phyloP scores from a whole-genome alignment of 1,284 basidiomycete species.

The Cryptococcus sp. region DNA sequence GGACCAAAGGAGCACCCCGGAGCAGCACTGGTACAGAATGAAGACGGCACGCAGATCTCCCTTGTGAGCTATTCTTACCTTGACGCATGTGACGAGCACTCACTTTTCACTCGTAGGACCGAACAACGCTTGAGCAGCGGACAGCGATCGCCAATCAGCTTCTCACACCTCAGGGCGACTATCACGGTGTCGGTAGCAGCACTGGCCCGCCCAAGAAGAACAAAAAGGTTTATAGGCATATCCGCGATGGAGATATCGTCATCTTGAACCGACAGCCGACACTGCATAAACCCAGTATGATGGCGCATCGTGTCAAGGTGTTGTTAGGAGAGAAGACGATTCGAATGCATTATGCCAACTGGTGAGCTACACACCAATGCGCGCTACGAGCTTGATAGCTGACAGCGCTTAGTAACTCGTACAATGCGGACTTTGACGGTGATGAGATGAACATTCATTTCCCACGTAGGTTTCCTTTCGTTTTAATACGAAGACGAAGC shows the following conservation, averaged over 20 bases:
- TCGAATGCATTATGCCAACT: conserved; percentile 99
- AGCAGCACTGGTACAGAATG: conserved; percentile 90
- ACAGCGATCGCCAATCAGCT: conserved; percentile 97
- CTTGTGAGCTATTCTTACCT: conserved; percentile 58
- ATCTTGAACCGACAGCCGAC: conserved; percentile 98
- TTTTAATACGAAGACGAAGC: conserved; percentile 53
- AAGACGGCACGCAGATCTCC: conserved; percentile 84
- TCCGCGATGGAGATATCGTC: conserved; percentile 92
- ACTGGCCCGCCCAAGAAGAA: conserved; percentile 71
- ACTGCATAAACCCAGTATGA: conserved; percentile 99
- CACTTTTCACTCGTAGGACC: conserved; percentile 62
- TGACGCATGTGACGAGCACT: conserved; percentile 2
- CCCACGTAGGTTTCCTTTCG: conserved; percentile 66
- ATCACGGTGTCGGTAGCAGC: conserved; percentile 56
- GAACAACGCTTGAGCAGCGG: conserved; percentile 80
- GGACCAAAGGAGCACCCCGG: conserved; percentile 90
- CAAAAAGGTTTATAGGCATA: conserved; percentile 97
- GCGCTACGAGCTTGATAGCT: not conserved
- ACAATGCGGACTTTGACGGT: conserved; percentile 99
- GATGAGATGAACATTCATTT: conserved; percentile 99
- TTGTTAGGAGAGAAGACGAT: conserved; percentile 97
- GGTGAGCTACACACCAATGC: conserved; percentile 47
- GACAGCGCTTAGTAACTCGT: conserved; percentile 73
- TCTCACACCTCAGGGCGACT: conserved; percentile 83
- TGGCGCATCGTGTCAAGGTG: conserved; percentile 93